A percentile compares a stretch with the other conserved stretches of the same genome.
phyloP scores from a whole-genome alignment of 306 rosid genomes.

The Vachellia collinsii region DNA sequence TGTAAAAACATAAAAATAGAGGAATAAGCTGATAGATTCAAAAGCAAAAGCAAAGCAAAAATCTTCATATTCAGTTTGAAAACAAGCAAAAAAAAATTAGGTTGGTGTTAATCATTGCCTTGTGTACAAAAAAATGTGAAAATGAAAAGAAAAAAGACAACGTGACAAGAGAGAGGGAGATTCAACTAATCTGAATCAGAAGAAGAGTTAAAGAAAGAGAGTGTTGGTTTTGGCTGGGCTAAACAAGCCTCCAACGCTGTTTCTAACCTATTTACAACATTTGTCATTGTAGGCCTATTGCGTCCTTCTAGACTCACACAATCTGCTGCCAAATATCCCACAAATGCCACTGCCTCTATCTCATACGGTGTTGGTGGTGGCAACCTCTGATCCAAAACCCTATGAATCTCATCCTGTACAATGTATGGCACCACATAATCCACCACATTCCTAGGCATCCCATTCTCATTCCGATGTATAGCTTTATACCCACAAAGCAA shows the following conservation, averaged over 20 bases:
- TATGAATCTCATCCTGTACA: slow-evolving; percentile 71
- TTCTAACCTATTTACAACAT: slow-evolving; percentile 64
- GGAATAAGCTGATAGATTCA: no score
- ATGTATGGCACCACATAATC: slow-evolving; percentile 75
- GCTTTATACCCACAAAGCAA: slow-evolving; percentile 68
- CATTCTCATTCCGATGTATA: slow-evolving; percentile 68
- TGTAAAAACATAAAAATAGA: no score
- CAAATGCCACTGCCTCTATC: slow-evolving; percentile 74
- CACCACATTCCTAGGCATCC: slow-evolving; percentile 80
- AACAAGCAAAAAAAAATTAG: neutral
- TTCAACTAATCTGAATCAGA: neutral
- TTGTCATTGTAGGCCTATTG: slow-evolving; percentile 67
- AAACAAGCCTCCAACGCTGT: slow-evolving; percentile 66
- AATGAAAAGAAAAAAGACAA: neutral
- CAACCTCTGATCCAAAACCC: slow-evolving; percentile 68
- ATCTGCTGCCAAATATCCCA: slow-evolving; percentile 81
- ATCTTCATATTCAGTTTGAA: neutral
- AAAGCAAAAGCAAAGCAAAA: neutral
- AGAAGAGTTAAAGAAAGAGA: slow-evolving; percentile 45
- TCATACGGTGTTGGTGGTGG: slow-evolving; percentile 81
- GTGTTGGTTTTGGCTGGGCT: slow-evolving; percentile 45
- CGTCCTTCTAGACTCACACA: slow-evolving; percentile 72
- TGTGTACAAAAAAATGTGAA: neutral
- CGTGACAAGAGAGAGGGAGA: neutral
- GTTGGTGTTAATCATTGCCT: neutral